Evolutionary conservation across 2,329 filamentous ascomycete genomes (phyloP), one percentile per base, ranked within the genome.

Genomic region (Incumbomyces delicatus): DNA sequence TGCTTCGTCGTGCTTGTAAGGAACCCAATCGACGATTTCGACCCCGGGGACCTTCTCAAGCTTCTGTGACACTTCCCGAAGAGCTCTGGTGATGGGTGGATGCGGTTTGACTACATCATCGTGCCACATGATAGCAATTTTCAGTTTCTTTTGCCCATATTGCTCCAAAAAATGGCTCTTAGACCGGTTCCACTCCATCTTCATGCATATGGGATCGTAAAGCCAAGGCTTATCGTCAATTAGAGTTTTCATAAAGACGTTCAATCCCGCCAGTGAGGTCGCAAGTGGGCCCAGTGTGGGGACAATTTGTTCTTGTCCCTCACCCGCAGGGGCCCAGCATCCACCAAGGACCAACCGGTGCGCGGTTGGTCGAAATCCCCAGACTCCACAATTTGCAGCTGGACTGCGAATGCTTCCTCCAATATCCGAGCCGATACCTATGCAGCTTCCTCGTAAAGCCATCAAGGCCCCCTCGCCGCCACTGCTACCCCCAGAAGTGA

Each of bases 91-190:
- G 2, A 85, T 71, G 0, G 82, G 82, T 2, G 83, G 81, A 43
- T 84, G 83, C 0, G 83, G 82, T 29, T 54, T 69, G 3, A 83
- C 80, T 41, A 80, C 69, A 8, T 74, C 76, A 58, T 86, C 83
- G 60, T 81, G 67, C 73, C 75, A 79, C 62, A 85, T 68, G 29
- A 85, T 73, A 3, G 68, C 81, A 44, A 86, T 66, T 36, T 67
- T 74, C 18, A 84, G 60, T n/a, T 46, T 50, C 13, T 44, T 61
- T 60, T 11, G 51, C 7, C 36, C 35, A 16, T 18, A 12, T 7
- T n/a, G 8, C 55, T 41, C 60, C 11, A 33, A 12, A n/a, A 44
- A 29, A 18, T 31, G 14, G 7, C 10, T 39, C 32, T 52, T 22
- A 13, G 61, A 58, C 37, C 57, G 62, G 2, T 56, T 30, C 76